Percentiles rank a stretch among this genome's conserved stretches.
Evolutionary conservation across 176 grass and related monocot genomes (phyloP).

Genomic region (Puya raimondii): DNA sequence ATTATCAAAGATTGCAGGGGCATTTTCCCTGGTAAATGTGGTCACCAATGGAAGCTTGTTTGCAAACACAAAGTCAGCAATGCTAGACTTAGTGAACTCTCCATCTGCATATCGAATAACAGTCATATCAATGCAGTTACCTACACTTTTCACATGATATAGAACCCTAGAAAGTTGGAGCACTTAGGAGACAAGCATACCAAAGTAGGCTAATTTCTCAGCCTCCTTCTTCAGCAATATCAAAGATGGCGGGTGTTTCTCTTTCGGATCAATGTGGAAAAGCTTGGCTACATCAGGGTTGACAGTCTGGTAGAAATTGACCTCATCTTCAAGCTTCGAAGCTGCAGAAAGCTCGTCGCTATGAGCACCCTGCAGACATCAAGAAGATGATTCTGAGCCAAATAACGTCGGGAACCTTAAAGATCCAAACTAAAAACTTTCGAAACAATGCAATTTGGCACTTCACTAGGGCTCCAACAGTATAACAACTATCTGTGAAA

Average conservation of each 20-base stretch:
- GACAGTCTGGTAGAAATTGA: conserved; percentile 79
- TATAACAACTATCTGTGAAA: no score
- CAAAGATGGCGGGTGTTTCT: conserved; percentile 44
- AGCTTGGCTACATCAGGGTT: conserved; percentile 69
- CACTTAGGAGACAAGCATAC: conserved; percentile 29
- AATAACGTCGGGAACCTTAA: not conserved
- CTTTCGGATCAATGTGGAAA: conserved; percentile 64
- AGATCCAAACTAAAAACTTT: not conserved
- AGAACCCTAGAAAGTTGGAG: conserved; percentile 2
- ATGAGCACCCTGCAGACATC: conserved; percentile 47
- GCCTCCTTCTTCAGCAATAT: conserved; percentile 84
- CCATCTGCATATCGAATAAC: conserved; percentile 44
- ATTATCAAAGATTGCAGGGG: conserved; percentile 76
- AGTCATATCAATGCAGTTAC: not conserved
- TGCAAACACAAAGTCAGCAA: conserved; percentile 66
- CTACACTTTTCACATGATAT: not conserved
- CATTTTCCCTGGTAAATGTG: conserved; percentile 62
- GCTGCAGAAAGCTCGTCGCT: conserved; percentile 70
- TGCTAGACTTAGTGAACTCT: conserved; percentile 49
- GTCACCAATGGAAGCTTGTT: conserved; percentile 85
- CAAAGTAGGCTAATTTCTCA: conserved; percentile 75
- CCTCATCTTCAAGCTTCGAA: conserved; percentile 68
- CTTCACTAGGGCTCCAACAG: no score
- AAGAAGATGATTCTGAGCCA: conserved; percentile 1
- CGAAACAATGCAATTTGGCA: not conserved